Conservation (phyloP, 257 asterid genomes). For the Primulina huaijiensis region DNA sequence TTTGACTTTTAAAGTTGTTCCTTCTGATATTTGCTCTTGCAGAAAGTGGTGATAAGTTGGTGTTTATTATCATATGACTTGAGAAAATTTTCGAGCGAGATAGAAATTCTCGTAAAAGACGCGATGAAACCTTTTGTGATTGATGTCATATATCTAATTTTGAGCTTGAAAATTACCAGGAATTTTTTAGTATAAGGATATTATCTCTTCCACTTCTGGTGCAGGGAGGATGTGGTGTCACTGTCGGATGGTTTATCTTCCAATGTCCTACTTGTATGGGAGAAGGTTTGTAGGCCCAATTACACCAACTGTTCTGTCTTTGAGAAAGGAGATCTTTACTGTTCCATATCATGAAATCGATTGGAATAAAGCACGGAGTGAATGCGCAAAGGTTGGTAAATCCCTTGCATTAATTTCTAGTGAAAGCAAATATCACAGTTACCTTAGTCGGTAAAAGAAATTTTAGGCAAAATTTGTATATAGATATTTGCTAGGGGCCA, state of each 20-base stretch:
- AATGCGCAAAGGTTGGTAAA: constrained; percentile 85
- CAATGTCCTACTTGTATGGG: constrained; percentile 94
- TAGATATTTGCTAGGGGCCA: background rate
- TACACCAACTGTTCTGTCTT: constrained; percentile 82
- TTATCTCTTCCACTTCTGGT: constrained; percentile 23
- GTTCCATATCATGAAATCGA: constrained; percentile 85
- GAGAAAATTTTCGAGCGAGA: background rate
- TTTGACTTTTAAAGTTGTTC: constrained; percentile 14
- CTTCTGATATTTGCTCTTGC: constrained; percentile 11
- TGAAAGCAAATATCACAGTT: constrained; percentile 2
- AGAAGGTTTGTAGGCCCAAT: constrained; percentile 88
- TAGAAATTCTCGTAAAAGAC: background rate
- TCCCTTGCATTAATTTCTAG: constrained; percentile 14
- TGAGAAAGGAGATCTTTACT: constrained; percentile 81
- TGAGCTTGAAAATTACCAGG: background rate
- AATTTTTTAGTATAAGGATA: constrained; percentile 11
- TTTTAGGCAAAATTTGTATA: background rate
- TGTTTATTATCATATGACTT: constrained; percentile 9
- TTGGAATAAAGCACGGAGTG: constrained; percentile 84
- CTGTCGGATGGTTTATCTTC: constrained; percentile 98
- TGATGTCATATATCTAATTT: background rate
- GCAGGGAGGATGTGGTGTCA: constrained; percentile 99
- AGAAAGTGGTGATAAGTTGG: constrained; percentile 8
- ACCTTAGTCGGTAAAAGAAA: background rate
- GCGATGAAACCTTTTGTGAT: background rate